A percentile compares a stretch with the other conserved stretches of the same genome.
Conservation (phyloP, 2,329 filamentous ascomycete genomes). For the Aspergillus vadensis region DNA sequence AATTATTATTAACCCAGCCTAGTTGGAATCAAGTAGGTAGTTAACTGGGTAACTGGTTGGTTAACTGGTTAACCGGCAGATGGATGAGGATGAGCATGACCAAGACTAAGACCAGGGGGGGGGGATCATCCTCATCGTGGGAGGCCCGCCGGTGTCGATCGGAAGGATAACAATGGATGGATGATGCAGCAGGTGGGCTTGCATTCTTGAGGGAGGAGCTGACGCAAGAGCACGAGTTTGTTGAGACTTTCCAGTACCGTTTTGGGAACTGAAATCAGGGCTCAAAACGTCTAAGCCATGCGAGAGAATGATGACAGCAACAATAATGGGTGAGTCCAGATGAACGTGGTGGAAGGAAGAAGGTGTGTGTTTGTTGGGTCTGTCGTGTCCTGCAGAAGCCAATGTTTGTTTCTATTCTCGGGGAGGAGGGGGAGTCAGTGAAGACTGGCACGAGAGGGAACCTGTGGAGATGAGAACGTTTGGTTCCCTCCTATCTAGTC, state of each 20-base stretch:
- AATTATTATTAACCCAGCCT: no score
- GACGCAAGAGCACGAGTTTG: slow-evolving; percentile 2
- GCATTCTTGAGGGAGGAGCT: slow-evolving; percentile 3
- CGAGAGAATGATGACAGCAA: not conserved
- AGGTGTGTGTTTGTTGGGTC: not conserved
- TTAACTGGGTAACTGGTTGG: no score
- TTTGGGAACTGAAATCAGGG: not conserved
- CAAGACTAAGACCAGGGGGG: not conserved
- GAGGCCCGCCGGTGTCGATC: slow-evolving; percentile 6
- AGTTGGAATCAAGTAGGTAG: no score
- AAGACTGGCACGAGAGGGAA: not conserved
- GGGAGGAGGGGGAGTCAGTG: not conserved
- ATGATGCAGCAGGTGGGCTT: not conserved
- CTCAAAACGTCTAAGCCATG: not conserved
- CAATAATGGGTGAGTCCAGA: not conserved
- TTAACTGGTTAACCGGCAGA: not conserved
- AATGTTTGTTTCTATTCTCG: not conserved
- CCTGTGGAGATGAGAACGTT: not conserved
- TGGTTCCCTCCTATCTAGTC: no score
- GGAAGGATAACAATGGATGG: not conserved
- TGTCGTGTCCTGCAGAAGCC: no score
- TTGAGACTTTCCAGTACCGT: no score
- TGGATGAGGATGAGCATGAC: not conserved
- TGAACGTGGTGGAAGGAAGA: not conserved
- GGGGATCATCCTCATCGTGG: slow-evolving; percentile 4